Base-by-base conservation (phyloP, 2,329 filamentous ascomycete genomes). In the Ophidiomyces ophidiicola region DNA sequence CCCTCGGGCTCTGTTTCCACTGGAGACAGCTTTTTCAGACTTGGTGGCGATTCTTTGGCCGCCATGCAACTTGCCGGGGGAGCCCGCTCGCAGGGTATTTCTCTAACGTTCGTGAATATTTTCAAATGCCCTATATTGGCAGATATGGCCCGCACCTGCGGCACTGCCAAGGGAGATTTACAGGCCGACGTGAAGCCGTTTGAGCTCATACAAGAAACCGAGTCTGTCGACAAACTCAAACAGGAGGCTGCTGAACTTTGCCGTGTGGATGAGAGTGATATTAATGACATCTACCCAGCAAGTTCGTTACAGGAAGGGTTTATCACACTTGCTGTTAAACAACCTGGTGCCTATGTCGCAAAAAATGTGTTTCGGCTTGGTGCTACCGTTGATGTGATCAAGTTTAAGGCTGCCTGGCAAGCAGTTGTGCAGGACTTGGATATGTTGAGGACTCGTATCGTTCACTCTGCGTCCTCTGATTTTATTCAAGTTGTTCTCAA, bases 401-500 rank as follows among this genome's bases (percentile, higher is more conserved):
- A 53, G 19, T 66, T 71, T 53, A 67, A 64, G 44, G 47, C 53
- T 6, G 59, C 67, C 1, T 72, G 68, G 67, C 59, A 68, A 34
- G 54, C 56, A 8, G 56, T 62, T 3, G 59, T 69, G 2, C 48
- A 60, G 5, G 61, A 65, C 24, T 52, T 64, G 18, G 63, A 67
- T 20, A 68, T 71, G 12, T 54, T 72, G 7, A 60, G 69, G 7
- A 72, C 69, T 17, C 60, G 68, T 6, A 59, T 67, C 35, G 54
- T 65, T 4, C 57, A 64, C 38, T 60, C 58, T 1, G 56, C 56
- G 2, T 46, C 52, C 4, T 51, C 52, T 36, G 53, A 58, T 12
- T 58, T 65, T 25, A 39, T 60, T 4, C 64, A 68, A 44, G 61
- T 59, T 6, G 59, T 67, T 5, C 36, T 66, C 4, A 55, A 58